Evolutionary conservation across 306 rosid species (phyloP).

Genomic region (Trichosanthes cucumerina): DNA sequence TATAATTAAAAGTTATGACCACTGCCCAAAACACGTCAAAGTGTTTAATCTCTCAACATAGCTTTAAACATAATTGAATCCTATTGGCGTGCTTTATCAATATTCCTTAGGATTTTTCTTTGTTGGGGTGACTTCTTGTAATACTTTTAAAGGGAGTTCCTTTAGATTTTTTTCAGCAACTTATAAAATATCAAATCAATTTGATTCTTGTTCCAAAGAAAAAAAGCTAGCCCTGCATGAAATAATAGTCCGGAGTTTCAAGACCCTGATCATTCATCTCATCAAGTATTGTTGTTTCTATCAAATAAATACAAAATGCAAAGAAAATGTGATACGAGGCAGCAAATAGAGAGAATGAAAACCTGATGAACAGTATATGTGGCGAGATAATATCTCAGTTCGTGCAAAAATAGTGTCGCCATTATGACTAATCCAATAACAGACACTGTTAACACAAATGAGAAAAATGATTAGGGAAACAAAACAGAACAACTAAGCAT

Average conservation of each 20-base stretch:
- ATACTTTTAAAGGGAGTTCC: not conserved
- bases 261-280: not conserved
- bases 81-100: not conserved
- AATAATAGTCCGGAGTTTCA: not conserved
- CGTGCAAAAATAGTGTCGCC: constrained; percentile 75
- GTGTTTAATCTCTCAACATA: constrained; percentile 56
- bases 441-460: constrained; percentile 43
- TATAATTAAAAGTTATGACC: constrained; percentile 31
- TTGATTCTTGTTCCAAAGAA: not conserved
- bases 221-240: not conserved
- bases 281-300: not conserved
- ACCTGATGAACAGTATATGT: constrained; percentile 87
- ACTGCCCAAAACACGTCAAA: constrained; percentile 63
- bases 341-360: constrained; percentile 11
- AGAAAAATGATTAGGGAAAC: not conserved
- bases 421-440: constrained; percentile 63
- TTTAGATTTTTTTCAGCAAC: not conserved
- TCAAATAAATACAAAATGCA: not conserved
- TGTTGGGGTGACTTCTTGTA: not conserved
- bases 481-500: not conserved
- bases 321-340: not conserved
- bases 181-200: not conserved
- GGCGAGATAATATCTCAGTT: constrained; percentile 79
- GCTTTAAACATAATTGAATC: constrained; percentile 19
- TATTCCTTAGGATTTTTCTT: not conserved